Percentiles rank a stretch among this genome's conserved stretches.
Evolutionary conservation across 768 basidiomycete species (phyloP).

Genomic region (Suillus sp.): DNA sequence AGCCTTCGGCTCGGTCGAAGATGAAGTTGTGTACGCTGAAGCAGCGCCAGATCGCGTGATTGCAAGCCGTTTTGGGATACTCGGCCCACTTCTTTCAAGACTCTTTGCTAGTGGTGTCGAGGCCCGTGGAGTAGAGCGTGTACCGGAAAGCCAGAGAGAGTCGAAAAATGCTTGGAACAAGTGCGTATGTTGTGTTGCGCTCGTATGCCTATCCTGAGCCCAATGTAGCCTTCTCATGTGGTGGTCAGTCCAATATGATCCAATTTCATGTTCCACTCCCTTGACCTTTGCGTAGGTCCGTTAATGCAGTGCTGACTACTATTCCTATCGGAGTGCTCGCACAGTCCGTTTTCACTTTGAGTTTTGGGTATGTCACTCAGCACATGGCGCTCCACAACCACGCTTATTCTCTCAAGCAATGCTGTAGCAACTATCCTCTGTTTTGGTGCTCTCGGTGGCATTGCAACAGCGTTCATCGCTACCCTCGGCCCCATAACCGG

Average conservation of each 20-base stretch:
- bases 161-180: conserved; percentile 48
- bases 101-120: conserved; percentile 55
- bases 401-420: conserved; percentile 32
- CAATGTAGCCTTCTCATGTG: conserved; percentile 44
- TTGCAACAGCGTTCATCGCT: conserved; percentile 51
- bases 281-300: conserved; percentile 36
- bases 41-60: conserved; percentile 32
- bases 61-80: conserved; percentile 32
- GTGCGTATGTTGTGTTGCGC: conserved; percentile 25
- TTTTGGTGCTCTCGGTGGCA: conserved; percentile 48
- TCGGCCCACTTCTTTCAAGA: conserved; percentile 36
- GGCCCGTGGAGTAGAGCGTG: conserved; percentile 56
- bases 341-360: conserved; percentile 50
- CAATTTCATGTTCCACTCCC: background rate
- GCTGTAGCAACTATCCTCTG: conserved; percentile 46
- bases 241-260: conserved; percentile 33
- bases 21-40: conserved; percentile 18
- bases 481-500: conserved; percentile 56
- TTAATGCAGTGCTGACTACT: conserved; percentile 49
- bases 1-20: conserved; percentile 4
- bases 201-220: background rate
- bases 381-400: background rate
- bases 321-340: conserved; percentile 55
- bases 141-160: conserved; percentile 51
- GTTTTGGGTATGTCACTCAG: conserved; percentile 40